Base-by-base conservation (phyloP, 352 stramenopile species). In the Globisporangium irregulare region DNA sequence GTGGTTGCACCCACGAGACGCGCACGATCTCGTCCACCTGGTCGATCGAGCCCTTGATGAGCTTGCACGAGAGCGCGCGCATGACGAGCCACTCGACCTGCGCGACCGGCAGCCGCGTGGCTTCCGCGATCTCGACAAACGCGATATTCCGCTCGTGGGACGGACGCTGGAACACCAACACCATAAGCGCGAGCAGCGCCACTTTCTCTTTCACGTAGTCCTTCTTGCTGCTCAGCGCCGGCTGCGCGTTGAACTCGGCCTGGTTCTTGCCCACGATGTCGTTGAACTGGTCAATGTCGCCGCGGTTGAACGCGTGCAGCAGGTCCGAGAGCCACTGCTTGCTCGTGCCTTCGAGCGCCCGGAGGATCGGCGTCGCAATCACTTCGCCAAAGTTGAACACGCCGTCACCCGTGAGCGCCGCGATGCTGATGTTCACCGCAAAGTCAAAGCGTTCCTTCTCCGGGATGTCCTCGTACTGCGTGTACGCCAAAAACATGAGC, bases 301-400 rank as follows among this genome's bases (percentile, higher is more conserved):
- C 97, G 50, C 90, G 90, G 77, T 98, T 94, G 76, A 98, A 98
- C 20, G 92, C 94, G 41, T 95, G 79, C 54, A 99, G 74, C 51
- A 99, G 72, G 34, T 98, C 84, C 66, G 93, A 91, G 38, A 99
- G 89, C 94, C 97, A 99, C 55, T 86, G 80, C 73, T 99, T 92
- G 62, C 90, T 73, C 29, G 94, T 98, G 34, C 81, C 78, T 62
- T 97, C 84, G 2, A 99, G 72, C 29, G 89, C 91, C 29, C 78
- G 73, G 32, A 99, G 75, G 59, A 99, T 97, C 7, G 96, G 95
- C 50, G 97, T 99, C 38, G 92, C 89, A 69, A 98, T 63, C 67
- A 99, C 93, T 93, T 99, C 96, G 54, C 97, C 97, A 74, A 99
- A 98, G 83, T 99, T 99, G 81, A 98, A 99, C 2, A 99, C 96